Conservation (phyloP, 805 yeast species). For the Kuraishia cidri region DNA sequence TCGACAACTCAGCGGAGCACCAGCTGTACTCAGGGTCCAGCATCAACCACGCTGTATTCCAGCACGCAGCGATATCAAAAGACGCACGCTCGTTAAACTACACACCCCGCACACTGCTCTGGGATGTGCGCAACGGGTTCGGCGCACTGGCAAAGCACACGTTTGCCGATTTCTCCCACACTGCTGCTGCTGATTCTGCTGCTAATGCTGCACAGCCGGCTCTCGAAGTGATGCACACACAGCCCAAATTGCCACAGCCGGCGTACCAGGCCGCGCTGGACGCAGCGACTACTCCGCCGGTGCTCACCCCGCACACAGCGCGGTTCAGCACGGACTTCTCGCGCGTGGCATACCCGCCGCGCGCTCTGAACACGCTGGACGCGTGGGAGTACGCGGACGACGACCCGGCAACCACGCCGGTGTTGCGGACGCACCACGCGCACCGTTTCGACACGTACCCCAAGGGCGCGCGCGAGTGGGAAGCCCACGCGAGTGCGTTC, state of each 20-base stretch:
- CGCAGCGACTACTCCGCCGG: conserved; percentile 23
- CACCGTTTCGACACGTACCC: conserved; percentile 35
- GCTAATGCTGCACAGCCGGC: too few species aligned
- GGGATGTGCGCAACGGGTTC: conserved; percentile 72
- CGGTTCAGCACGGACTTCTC: conserved; percentile 78
- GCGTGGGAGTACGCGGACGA: conserved; percentile 62
- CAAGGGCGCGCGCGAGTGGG: conserved; percentile 56
- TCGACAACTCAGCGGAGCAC: conserved; percentile 72
- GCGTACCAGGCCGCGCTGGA: conserved; percentile 63
- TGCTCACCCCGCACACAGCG: conserved; percentile 31
- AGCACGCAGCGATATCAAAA: conserved; percentile 28
- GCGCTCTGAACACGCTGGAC: conserved; percentile 39
- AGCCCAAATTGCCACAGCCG: conserved; percentile 32
- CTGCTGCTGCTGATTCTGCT: conserved; percentile 12
- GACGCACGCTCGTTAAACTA: conserved; percentile 44
- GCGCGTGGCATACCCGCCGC: conserved; percentile 57
- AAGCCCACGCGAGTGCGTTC: conserved; percentile 31
- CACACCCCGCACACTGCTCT: conserved; percentile 72
- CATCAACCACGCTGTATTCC: conserved; percentile 36
- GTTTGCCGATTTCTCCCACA: conserved; percentile 48
- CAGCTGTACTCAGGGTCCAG: conserved; percentile 26
- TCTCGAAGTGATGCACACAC: conserved; percentile 19
- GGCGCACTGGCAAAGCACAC: conserved; percentile 60
- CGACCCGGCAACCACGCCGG: conserved; percentile 23
- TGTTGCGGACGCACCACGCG: conserved; percentile 12